Conservation (phyloP, 1,139 yeast genomes). For the Zygoascus hellenicus region DNA sequence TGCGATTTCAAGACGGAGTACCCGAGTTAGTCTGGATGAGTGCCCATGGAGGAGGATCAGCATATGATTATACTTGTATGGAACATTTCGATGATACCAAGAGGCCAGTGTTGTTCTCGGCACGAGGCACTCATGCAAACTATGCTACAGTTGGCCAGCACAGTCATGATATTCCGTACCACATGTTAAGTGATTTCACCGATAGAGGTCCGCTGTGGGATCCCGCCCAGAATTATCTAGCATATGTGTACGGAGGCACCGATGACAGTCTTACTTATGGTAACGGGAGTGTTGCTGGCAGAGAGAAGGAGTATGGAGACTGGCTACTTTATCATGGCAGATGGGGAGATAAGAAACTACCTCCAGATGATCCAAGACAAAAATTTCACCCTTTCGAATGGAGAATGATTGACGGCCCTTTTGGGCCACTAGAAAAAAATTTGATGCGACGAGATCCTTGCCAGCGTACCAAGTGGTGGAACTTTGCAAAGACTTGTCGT, state of each 20-base stretch:
- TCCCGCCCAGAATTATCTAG: conserved; percentile 73
- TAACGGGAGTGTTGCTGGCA: conserved; percentile 45
- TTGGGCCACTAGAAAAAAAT: conserved; percentile 80
- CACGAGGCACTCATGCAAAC: conserved; percentile 95
- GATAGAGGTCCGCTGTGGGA: conserved; percentile 96
- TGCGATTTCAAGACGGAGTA: conserved; percentile 71
- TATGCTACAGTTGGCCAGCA: conserved; percentile 96
- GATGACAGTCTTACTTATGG: conserved; percentile 34
- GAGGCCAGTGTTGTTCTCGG: conserved; percentile 78
- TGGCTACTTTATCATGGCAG: conserved; percentile 80
- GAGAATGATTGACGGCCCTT: conserved; percentile 86
- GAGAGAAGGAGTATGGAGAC: conserved; percentile 60
- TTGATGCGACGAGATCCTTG: conserved; percentile 65
- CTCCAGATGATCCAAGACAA: conserved; percentile 68
- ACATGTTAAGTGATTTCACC: conserved; percentile 84
- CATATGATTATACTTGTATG: conserved; percentile 66
- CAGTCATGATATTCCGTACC: conserved; percentile 90
- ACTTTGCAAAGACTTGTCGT: conserved; percentile 65
- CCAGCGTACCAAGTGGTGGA: conserved; percentile 85
- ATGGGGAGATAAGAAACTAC: conserved; percentile 84
- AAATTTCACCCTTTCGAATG: conserved; percentile 84
- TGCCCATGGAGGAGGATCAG: conserved; percentile 97
- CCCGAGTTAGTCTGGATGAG: conserved; percentile 98
- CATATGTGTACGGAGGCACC: conserved; percentile 70
- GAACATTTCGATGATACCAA: conserved; percentile 54